Evolutionary conservation across 805 yeast species (phyloP), one percentile per base, ranked within the genome.

Genomic region (Pichia scutulata): DNA sequence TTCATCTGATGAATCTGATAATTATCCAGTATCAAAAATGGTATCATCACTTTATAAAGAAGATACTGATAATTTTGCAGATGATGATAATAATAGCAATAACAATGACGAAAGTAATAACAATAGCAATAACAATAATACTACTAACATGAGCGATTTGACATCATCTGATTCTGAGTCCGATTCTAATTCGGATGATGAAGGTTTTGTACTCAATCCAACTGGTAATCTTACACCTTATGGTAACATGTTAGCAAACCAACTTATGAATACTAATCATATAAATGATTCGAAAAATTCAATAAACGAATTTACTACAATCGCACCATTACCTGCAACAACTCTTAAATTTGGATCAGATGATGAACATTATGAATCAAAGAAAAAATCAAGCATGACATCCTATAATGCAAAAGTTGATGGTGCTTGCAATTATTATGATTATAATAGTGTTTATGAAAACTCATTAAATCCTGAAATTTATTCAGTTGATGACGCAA

Each of bases 241-340:
- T 33, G 19, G 10, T n/a, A 33, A 16, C n/a, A 14, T 33, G 7
- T 33, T 33, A 9, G 37, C 37, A 33, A 33, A n/a, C n/a, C 37
- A 33, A 33, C 10, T 33, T 10, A 16, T 33, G 3, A 33, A 33
- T n/a, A 33, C 7, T 33, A 33, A n/a, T 33, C 37, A 33, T n/a
- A 33, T 33, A 33, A 33, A 33, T 33, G 37, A 33, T 33, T 33
- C 46, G 3, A 44, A 45, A 9, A 33, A 42, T 23, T 26, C 52
- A 4, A 30, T 18, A 16, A 19, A 26, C 22, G 45, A 41, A 19
- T 41, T 52, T 54, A 76, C 77, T 42, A 85, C 88, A 12, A 89
- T 90, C 55, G 89, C 88, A 37, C 72, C 81, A 42, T 69, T 92
- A 47, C 97, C 98, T 2, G 82, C 97, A 2, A 89, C 98, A 0